A percentile compares a stretch with the other conserved stretches of the same genome.
These are phyloP conservation scores for Phytophthora rubi DNA, from an alignment of 352 stramenopile genomes.

Conservation along the genomic window DNA sequence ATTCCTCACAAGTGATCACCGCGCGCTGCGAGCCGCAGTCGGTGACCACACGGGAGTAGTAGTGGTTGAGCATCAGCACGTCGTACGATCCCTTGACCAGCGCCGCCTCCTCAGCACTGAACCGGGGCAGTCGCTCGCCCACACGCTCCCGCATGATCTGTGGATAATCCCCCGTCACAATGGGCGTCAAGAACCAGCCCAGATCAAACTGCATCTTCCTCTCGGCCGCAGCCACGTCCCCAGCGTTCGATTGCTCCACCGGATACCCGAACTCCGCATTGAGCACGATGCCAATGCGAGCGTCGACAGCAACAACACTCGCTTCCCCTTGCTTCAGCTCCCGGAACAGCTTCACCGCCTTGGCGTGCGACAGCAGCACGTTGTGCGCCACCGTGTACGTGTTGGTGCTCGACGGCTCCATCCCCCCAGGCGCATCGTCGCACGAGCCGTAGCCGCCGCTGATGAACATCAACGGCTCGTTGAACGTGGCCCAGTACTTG, in stretches of 20 bases:
- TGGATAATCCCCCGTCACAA: constrained; percentile 93
- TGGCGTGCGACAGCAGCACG: constrained; percentile 91
- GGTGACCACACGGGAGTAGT: constrained; percentile 63
- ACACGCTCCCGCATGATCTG: constrained; percentile 86
- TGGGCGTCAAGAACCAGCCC: constrained; percentile 93
- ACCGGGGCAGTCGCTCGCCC: constrained; percentile 82
- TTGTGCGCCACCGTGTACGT: constrained; percentile 84
- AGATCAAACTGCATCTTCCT: constrained; percentile 91
- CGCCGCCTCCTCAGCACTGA: constrained; percentile 78
- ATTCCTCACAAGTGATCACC: constrained; percentile 38
- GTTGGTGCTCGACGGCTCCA: constrained; percentile 44
- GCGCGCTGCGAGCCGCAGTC: constrained; percentile 51
- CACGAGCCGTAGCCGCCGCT: constrained; percentile 89
- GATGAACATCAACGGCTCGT: constrained; percentile 92
- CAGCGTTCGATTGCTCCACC: constrained; percentile 59
- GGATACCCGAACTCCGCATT: constrained; percentile 83
- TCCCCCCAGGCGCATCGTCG: constrained; percentile 39
- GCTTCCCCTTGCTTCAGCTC: constrained; percentile 53
- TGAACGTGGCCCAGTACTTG: constrained; percentile 96
- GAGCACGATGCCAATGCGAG: constrained; percentile 93
- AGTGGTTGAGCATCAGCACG: constrained; percentile 96
- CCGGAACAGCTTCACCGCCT: constrained; percentile 88
- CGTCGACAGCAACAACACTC: constrained; percentile 36
- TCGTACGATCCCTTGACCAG: constrained; percentile 90
- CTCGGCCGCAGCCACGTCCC: constrained; percentile 68